Conservation (phyloP, 352 stramenopile species). For the Sclerospora graminicola region DNA sequence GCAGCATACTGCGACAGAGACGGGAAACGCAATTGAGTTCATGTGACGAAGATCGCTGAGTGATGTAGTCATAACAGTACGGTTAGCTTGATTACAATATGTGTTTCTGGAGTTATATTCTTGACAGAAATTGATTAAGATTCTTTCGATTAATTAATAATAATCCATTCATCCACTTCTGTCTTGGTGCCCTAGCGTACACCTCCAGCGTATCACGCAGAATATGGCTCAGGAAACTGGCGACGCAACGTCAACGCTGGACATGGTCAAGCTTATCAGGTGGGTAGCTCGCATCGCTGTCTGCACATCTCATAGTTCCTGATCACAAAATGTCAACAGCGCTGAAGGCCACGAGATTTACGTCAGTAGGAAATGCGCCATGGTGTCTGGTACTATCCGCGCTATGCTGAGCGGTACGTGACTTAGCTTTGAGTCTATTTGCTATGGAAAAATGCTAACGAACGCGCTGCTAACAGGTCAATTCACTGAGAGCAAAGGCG, state of each 20-base stretch:
- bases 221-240: conserved; percentile 45
- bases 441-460: background rate
- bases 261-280: conserved; percentile 83
- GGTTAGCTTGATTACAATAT: conserved; percentile 2
- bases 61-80: conserved; percentile 3
- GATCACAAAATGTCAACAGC: conserved; percentile 27
- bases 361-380: conserved; percentile 89
- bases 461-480: conserved; percentile 37
- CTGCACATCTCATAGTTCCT: background rate
- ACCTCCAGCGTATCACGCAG: too few species aligned
- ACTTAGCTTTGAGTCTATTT: background rate
- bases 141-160: too few species aligned
- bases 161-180: too few species aligned
- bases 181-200: too few species aligned
- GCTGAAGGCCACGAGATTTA: conserved; percentile 93
- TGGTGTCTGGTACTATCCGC: conserved; percentile 93
- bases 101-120: too few species aligned
- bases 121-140: too few species aligned
- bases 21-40: conserved; percentile 2
- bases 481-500: conserved; percentile 89
- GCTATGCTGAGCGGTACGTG: conserved; percentile 92
- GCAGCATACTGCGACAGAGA: conserved; percentile 21
- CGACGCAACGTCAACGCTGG: conserved; percentile 24
- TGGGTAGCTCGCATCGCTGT: conserved; percentile 9
- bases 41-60: conserved; percentile 3